phyloP scores from a whole-genome alignment of 257 asterid species.

The Penstemon newberryi region DNA sequence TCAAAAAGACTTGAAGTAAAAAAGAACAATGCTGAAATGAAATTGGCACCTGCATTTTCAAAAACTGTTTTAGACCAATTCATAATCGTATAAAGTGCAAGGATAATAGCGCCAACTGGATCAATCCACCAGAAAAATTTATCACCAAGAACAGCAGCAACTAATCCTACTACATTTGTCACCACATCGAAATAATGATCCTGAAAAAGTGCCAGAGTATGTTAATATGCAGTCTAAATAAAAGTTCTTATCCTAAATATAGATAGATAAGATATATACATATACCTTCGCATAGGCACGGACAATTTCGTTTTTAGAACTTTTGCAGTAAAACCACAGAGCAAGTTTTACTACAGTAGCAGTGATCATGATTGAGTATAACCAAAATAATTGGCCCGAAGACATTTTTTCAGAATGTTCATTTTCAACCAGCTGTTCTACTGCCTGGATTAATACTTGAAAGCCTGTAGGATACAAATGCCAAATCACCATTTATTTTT shows the following conservation, averaged over 20 bases:
- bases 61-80: slow-evolving; percentile 89
- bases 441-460: slow-evolving; percentile 82
- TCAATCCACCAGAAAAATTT: slow-evolving; percentile 86
- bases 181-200: slow-evolving; percentile 95
- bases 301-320: slow-evolving; percentile 74
- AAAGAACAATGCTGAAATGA: slow-evolving; percentile 9
- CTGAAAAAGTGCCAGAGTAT: slow-evolving; percentile 36
- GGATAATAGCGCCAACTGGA: slow-evolving; percentile 80
- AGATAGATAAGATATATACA: not conserved
- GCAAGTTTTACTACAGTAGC: slow-evolving; percentile 75
- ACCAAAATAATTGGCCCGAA: slow-evolving; percentile 61
- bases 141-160: slow-evolving; percentile 85
- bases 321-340: slow-evolving; percentile 90
- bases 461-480: slow-evolving; percentile 50
- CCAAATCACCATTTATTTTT: not conserved
- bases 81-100: slow-evolving; percentile 76
- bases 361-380: slow-evolving; percentile 72
- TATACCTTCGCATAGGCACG: slow-evolving; percentile 92
- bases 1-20: not conserved
- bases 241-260: not conserved
- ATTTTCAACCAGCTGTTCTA: slow-evolving; percentile 58
- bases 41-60: slow-evolving; percentile 75
- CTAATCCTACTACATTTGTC: slow-evolving; percentile 81
- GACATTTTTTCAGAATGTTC: slow-evolving; percentile 58
- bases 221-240: slow-evolving; percentile 20